phyloP scores from a whole-genome alignment of 2,329 filamentous ascomycete species.

The Xylaria sp. region DNA sequence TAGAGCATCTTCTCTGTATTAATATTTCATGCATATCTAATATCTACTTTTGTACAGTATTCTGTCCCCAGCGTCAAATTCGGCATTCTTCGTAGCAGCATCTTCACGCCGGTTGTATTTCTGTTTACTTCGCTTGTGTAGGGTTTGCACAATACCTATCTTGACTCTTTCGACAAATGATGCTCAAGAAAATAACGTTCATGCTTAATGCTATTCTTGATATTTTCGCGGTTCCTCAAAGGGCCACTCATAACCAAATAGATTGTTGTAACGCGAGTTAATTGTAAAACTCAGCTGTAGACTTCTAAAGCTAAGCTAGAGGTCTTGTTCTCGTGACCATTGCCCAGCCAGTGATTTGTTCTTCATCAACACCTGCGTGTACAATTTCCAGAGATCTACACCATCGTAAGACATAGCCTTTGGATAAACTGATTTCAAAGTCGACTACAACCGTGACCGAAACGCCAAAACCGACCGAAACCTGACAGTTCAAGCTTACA shows the following conservation, averaged over 20 bases:
- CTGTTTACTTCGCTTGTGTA: not conserved
- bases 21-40: not conserved
- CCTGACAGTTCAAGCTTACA: constrained; percentile 8
- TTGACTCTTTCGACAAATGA: not conserved
- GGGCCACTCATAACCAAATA: not conserved
- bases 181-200: too few relatives aligned
- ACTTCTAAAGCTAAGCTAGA: not conserved
- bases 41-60: not conserved
- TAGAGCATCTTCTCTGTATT: not conserved
- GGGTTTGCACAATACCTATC: not conserved
- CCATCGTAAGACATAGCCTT: constrained; percentile 1
- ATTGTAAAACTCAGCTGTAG: constrained; percentile 8
- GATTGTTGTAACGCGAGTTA: not conserved
- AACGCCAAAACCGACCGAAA: constrained; percentile 30
- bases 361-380: not conserved
- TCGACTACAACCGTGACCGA: constrained; percentile 10
- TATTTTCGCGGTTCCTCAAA: not conserved
- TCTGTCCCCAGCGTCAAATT: not conserved
- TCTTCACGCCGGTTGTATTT: not conserved
- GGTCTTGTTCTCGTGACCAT: not conserved
- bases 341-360: constrained; percentile 1
- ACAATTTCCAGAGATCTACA: constrained; percentile 7
- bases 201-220: not conserved
- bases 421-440: constrained; percentile 4
- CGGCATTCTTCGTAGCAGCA: not conserved